Evolutionary conservation across 352 stramenopile species (phyloP).

Genomic region (Pythium aquatile): DNA sequence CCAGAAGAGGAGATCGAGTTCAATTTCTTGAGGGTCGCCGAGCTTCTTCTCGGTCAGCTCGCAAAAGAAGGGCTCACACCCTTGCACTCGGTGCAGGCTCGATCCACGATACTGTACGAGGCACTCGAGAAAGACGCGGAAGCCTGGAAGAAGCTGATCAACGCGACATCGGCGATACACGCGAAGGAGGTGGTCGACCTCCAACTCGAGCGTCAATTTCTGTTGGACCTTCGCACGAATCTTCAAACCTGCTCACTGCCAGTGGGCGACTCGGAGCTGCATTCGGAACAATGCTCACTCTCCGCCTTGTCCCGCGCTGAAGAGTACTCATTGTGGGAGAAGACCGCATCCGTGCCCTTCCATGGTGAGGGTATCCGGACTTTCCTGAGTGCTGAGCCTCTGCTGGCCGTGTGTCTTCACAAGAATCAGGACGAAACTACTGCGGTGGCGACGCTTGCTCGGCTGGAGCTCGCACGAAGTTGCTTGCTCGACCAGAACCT

Average conservation of each 20-base stretch:
- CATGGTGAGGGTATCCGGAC: neutral
- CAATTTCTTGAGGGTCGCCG: neutral
- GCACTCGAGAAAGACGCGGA: constrained; percentile 12
- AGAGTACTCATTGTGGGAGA: constrained; percentile 4
- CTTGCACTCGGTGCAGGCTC: neutral
- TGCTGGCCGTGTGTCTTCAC: constrained; percentile 11
- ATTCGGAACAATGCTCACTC: constrained; percentile 1
- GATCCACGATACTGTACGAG: constrained; percentile 1
- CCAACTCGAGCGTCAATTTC: constrained; percentile 8
- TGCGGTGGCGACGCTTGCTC: neutral
- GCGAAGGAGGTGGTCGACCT: neutral
- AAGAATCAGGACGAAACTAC: neutral
- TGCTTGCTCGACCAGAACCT: constrained; percentile 58
- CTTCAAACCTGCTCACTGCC: constrained; percentile 7
- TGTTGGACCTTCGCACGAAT: constrained; percentile 13
- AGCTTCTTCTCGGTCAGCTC: neutral
- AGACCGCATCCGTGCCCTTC: constrained; percentile 3
- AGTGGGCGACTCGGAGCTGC: neutral
- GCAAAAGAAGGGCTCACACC: neutral
- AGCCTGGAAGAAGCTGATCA: constrained; percentile 10
- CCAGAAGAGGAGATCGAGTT: neutral
- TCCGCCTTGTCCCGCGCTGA: neutral
- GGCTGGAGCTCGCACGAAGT: constrained; percentile 37
- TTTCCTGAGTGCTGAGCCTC: neutral
- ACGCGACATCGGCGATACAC: neutral